Base-by-base conservation (phyloP, 768 basidiomycete species). In the Strobilomyces dryophilus region DNA sequence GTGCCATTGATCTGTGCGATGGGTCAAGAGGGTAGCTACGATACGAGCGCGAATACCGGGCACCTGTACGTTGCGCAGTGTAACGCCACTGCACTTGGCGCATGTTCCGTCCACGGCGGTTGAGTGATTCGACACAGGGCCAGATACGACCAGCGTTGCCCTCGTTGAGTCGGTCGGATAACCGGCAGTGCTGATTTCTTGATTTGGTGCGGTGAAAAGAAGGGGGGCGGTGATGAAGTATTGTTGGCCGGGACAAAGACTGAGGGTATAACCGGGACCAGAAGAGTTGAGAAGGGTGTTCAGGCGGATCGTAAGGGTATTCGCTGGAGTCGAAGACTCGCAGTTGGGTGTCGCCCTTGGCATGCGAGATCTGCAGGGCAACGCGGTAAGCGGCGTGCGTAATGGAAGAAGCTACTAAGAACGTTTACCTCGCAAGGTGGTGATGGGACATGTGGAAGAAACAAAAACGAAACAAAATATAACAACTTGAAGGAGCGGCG, bases 101-200 rank as follows among this genome's bases (percentile, higher is more conserved):
- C 89, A 88, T 18, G 78, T 79, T 10, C 86, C 87, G 61, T 83
- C 79, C 5, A 92, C 76, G 4, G 88, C 92, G 0, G 81, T 86
- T 0, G 87, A 83, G 57, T 91, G 87, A 3, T 86, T 79, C 14
- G 66, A 57, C 0, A 84, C 78, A 11, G 84, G 76, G 2, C 91
- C 92, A 57, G 70, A 70, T 10, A 93, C 85, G 34, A 84, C 74
- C 15, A 94, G 76, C 4, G 76, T 81, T 6, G 92, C 92, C 54
- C 92, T 77, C 10, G 76, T 73, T 49, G 78, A 72, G 20, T 77
- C 88, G 0, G 76, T 81, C 0, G 92, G 92, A 55, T 91, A 87
- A 15, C 88, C 89, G 7, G 75, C 60, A 0, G 92, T 94, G 58
- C 82, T 88, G 44, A 94, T 92, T 70, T 93, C 92, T 69, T 94